Evolutionary conservation across 179 eudicot species (phyloP), one percentile per base, ranked within the genome.

Genomic region (Beta corolliflora): DNA sequence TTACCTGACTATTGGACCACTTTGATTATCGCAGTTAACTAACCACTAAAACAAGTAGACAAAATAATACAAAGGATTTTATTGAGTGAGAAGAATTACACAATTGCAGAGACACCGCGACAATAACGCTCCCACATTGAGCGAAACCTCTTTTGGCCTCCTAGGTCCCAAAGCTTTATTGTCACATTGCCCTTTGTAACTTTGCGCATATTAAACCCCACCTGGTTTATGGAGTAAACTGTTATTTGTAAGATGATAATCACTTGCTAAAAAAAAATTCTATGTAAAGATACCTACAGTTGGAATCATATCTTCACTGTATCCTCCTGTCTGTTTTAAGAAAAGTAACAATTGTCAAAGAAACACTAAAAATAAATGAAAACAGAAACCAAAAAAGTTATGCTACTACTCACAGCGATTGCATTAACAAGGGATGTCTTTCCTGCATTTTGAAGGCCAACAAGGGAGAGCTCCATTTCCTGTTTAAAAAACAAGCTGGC

Each of bases 71-170:
- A 73, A 82, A 63, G 29, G 45, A 67, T 71, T 12, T 13, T 16
- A 61, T 23, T 45, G 54, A 78, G 19, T 56, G 18, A 74, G 79
- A 83, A 73, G 64, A 63, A 80, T 78, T 88, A 95, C 98, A 95
- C 76, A 81, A 95, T 94, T 5, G 98, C 95, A 19, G 94, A 83
- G 75, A 91, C 99, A 14, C 94, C 98, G 44, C 98, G 91, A 68
- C 98, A 93, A 69, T 93, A 95, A 15, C 98, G 92, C 86, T 95
- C 98, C 98, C 98, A 95, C 98, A 95, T 95, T 79, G 91, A 79
- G 81, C 98, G 95, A 64, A 93, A 95, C 81, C 99, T 89, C 59
- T 81, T 86, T 72, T 95, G 99, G 54, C 99, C 99, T 86, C 99
- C 99, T 73, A 95, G 92, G 68, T 95, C 99, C 99, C 99, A 95